These are phyloP conservation scores for Lichtheimia ramosa DNA, from an alignment of 371 early-diverging fungal species.

Conservation along the genomic window DNA sequence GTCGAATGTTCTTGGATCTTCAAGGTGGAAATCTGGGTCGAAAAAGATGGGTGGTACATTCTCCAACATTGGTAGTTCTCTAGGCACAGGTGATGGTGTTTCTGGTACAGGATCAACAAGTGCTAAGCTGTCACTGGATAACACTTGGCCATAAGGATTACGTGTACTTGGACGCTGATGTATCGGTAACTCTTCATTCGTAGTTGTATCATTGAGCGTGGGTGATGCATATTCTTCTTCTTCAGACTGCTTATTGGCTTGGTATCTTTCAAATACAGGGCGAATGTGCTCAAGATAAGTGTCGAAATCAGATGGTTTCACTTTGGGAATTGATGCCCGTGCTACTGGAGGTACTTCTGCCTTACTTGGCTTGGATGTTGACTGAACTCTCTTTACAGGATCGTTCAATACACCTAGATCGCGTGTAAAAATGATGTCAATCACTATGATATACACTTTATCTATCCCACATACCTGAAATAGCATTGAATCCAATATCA, in stretches of 20 bases:
- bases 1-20: constrained; percentile 86
- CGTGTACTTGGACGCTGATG: constrained; percentile 41
- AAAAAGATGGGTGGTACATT: constrained; percentile 89
- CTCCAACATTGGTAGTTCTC: constrained; percentile 66
- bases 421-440: not conserved
- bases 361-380: constrained; percentile 48
- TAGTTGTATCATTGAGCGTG: constrained; percentile 7
- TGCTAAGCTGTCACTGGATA: constrained; percentile 48
- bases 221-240: constrained; percentile 25
- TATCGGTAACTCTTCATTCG: constrained; percentile 11
- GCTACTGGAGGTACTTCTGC: constrained; percentile 71
- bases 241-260: constrained; percentile 42
- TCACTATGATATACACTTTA: no score
- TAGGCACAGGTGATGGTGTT: constrained; percentile 21
- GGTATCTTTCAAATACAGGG: constrained; percentile 65
- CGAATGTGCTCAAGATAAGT: constrained; percentile 61
- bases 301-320: constrained; percentile 67
- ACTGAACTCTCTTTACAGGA: constrained; percentile 51
- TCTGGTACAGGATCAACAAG: constrained; percentile 29
- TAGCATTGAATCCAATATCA: constrained; percentile 67
- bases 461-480: constrained; percentile 29
- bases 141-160: constrained; percentile 57
- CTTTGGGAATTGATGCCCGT: constrained; percentile 63
- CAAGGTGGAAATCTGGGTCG: constrained; percentile 78
- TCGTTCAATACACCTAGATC: constrained; percentile 59